A percentile compares a stretch with the other conserved stretches of the same genome.
Conservation (phyloP, 345 rosid genomes). For the Isatis tinctoria region DNA sequence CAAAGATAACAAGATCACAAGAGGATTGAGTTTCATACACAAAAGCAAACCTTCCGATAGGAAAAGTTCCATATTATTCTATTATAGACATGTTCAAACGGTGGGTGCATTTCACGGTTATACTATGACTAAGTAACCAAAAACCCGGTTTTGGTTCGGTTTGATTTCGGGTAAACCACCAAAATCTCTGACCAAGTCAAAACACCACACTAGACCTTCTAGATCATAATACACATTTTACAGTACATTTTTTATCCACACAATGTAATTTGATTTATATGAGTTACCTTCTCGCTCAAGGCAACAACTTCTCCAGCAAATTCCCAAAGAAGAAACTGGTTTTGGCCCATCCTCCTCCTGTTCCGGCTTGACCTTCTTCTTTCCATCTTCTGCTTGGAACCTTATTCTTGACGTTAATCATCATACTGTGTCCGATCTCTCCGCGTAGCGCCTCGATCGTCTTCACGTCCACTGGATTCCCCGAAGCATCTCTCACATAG, state of each 20-base stretch:
- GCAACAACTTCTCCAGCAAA: conserved; percentile 71
- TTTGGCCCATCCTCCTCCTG: conserved; percentile 80
- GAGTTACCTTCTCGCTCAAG: conserved; percentile 35
- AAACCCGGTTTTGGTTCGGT: conserved; percentile 22
- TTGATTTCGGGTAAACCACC: conserved; percentile 9
- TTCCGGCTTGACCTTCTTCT: conserved; percentile 41
- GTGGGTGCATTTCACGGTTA: not conserved
- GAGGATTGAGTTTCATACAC: conserved; percentile 11
- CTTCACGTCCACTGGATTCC: conserved; percentile 76
- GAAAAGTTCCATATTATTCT: conserved; percentile 16
- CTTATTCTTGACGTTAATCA: conserved; percentile 72
- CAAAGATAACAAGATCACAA: not conserved
- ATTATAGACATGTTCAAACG: conserved; percentile 21
- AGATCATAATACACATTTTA: conserved; percentile 21
- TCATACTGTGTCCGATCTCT: conserved; percentile 82
- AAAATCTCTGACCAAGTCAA: conserved; percentile 20
- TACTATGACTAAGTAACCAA: conserved; percentile 9
- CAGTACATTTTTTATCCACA: conserved; percentile 27
- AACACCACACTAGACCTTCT: conserved; percentile 10
- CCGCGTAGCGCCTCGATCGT: conserved; percentile 73
- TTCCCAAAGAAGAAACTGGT: conserved; percentile 87
- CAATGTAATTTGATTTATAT: not conserved
- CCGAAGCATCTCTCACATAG: conserved; percentile 82
- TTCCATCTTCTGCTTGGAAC: conserved; percentile 37
- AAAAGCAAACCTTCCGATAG: conserved; percentile 6